Evolutionary conservation across 1,284 basidiomycete genomes (phyloP).

Genomic region (Marasmius oreades): DNA sequence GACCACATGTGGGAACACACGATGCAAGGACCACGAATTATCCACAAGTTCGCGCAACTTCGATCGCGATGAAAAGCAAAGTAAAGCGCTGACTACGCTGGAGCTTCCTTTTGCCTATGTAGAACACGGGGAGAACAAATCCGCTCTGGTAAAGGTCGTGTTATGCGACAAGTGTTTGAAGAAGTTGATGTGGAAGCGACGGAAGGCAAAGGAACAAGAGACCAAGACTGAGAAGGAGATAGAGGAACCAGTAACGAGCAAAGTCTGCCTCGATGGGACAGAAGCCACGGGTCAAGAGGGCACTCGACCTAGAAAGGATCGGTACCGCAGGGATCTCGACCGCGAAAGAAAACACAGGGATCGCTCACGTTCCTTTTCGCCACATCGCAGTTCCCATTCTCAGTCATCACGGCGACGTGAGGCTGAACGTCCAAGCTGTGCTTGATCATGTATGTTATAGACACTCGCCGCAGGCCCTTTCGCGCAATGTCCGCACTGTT

Average conservation of each 20-base stretch:
- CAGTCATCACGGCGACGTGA: too few relatives aligned
- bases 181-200: slow-evolving; percentile 85
- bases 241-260: neutral
- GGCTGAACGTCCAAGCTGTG: too few relatives aligned
- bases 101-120: slow-evolving; percentile 87
- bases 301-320: neutral
- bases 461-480: too few relatives aligned
- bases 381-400: neutral
- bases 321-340: neutral
- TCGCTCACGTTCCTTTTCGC: neutral
- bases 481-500: too few relatives aligned
- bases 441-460: too few relatives aligned
- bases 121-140: slow-evolving; percentile 73
- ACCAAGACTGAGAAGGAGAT: neutral
- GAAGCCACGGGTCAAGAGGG: neutral
- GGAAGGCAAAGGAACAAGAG: slow-evolving; percentile 52
- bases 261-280: neutral
- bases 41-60: slow-evolving; percentile 19
- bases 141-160: slow-evolving; percentile 85
- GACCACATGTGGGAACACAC: slow-evolving; percentile 82
- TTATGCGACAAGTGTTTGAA: slow-evolving; percentile 73
- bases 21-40: slow-evolving; percentile 66
- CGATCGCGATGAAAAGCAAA: slow-evolving; percentile 16
- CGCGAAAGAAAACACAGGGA: neutral
- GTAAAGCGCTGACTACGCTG: slow-evolving; percentile 55